Conservation (phyloP, 495 filamentous ascomycete species). For the Venustampulla echinocandica region DNA sequence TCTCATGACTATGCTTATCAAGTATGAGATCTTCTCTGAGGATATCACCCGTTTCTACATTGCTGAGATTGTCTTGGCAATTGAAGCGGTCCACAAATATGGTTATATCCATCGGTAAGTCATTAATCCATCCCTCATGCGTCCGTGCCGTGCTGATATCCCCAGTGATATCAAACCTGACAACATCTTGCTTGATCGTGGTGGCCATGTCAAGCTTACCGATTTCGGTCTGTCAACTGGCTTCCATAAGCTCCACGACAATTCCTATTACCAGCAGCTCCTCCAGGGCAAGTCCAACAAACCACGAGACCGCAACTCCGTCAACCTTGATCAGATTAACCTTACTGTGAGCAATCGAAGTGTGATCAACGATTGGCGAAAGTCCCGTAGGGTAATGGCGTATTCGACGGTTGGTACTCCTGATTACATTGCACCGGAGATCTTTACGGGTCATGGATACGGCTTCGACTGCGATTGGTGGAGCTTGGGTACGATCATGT, state of each 20-base stretch:
- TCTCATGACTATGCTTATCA: constrained; percentile 99
- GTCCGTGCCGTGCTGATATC: constrained; percentile 1
- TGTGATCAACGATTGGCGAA: constrained; percentile 97
- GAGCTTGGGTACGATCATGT: constrained; percentile 98
- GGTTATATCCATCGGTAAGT: constrained; percentile 96
- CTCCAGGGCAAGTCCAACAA: constrained; percentile 69
- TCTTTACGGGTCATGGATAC: constrained; percentile 94
- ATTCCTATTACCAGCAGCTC: constrained; percentile 96
- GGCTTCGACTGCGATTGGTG: constrained; percentile 98
- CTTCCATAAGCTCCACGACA: constrained; percentile 95
- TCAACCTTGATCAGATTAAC: constrained; percentile 95
- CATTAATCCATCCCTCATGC: neutral
- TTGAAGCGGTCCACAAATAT: constrained; percentile 94
- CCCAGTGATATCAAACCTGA: constrained; percentile 96
- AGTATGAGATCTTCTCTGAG: constrained; percentile 98
- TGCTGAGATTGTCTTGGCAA: constrained; percentile 93
- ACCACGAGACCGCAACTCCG: constrained; percentile 73
- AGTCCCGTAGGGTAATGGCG: constrained; percentile 87
- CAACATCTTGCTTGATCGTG: constrained; percentile 92
- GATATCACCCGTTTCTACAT: constrained; percentile 99
- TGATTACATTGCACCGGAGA: constrained; percentile 97
- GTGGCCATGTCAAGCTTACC: constrained; percentile 95
- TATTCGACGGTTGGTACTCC: constrained; percentile 98
- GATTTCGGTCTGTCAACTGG: constrained; percentile 98
- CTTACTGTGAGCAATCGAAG: constrained; percentile 94